Percentiles rank a stretch among this genome's conserved stretches.
These are phyloP conservation scores for Dispira parvispora DNA, from an alignment of 192 early-diverging fungal genomes.

Conservation along the genomic window DNA sequence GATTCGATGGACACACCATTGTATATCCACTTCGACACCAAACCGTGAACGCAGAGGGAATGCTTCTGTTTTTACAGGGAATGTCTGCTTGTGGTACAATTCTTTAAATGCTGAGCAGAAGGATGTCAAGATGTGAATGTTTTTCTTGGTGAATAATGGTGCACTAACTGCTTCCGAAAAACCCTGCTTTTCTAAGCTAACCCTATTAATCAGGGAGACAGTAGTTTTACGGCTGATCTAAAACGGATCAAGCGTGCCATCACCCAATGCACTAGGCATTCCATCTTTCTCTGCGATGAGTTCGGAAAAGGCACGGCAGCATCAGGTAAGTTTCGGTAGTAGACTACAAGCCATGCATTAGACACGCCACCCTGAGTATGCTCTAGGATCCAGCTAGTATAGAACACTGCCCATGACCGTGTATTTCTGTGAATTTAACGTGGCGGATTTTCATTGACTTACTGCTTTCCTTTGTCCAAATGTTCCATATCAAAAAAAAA, in stretches of 20 bases:
- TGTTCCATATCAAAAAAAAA: not conserved
- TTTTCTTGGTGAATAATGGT: not conserved
- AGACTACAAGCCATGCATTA: not conserved
- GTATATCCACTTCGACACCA: not conserved
- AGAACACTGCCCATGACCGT: too few species aligned
- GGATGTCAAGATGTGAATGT: not conserved
- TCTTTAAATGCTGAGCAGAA: not conserved
- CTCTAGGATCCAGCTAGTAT: too few species aligned
- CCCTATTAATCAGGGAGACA: not conserved
- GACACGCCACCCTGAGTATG: too few species aligned
- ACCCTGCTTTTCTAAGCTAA: not conserved
- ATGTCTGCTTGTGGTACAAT: not conserved
- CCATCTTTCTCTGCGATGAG: constrained; percentile 8
- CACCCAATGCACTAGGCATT: not conserved
- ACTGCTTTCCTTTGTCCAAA: not conserved
- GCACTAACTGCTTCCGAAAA: not conserved
- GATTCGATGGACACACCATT: not conserved
- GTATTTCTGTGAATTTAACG: not conserved
- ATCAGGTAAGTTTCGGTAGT: not conserved
- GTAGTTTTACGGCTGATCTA: constrained; percentile 4
- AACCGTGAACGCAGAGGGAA: not conserved
- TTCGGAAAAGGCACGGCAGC: constrained; percentile 3
- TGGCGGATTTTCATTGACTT: not conserved
- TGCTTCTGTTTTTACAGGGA: not conserved
- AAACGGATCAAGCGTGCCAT: not conserved